These are phyloP conservation scores for Exophiala sideris DNA, from an alignment of 2,329 filamentous ascomycete genomes.

Conservation along the genomic window DNA sequence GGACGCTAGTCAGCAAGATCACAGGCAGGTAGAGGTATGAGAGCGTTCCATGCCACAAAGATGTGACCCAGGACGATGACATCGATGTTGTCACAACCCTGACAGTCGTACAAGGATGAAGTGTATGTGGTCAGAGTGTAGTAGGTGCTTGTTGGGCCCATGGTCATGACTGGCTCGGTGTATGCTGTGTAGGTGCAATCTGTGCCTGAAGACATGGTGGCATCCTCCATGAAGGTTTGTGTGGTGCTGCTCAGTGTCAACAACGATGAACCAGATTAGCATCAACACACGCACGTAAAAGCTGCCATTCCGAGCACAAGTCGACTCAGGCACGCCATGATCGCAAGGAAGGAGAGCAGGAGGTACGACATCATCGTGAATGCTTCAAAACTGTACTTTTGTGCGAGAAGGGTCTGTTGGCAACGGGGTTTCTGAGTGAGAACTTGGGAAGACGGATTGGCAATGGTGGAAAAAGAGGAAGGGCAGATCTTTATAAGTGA, in stretches of 20 bases:
- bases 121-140: conserved; percentile 32
- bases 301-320: too few relatives aligned
- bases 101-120: conserved; percentile 26
- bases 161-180: conserved; percentile 18
- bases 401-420: too few relatives aligned
- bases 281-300: too few relatives aligned
- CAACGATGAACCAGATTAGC: not conserved
- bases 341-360: too few relatives aligned
- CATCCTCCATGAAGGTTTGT: not conserved
- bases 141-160: conserved; percentile 18
- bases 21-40: not conserved
- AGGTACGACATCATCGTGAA: too few relatives aligned
- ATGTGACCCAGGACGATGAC: conserved; percentile 10
- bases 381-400: too few relatives aligned
- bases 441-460: too few relatives aligned
- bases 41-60: conserved; percentile 12
- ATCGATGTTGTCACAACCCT: conserved; percentile 35
- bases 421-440: too few relatives aligned
- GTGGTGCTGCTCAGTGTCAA: conserved; percentile 1
- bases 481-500: too few relatives aligned
- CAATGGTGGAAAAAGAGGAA: too few relatives aligned
- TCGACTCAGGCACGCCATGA: too few relatives aligned
- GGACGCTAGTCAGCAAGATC: not conserved
- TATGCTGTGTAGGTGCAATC: conserved; percentile 17
- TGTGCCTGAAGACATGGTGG: not conserved